These are phyloP conservation scores for Biscogniauxia marginata DNA, from an alignment of 2,329 filamentous ascomycete genomes.

Conservation along the genomic window DNA sequence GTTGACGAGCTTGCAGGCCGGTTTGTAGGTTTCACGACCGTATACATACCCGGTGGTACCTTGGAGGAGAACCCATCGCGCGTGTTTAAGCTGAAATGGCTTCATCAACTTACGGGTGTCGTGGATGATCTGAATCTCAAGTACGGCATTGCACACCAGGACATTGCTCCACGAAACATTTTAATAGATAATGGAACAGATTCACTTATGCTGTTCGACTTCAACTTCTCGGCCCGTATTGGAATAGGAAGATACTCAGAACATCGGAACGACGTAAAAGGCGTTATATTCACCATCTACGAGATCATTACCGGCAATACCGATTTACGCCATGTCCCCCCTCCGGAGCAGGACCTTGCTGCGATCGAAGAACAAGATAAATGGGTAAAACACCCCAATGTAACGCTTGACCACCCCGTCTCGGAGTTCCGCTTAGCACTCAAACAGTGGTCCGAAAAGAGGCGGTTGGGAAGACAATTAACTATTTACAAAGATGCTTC, in stretches of 20 bases:
- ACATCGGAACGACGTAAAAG: conserved; percentile 33
- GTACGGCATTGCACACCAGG: conserved; percentile 38
- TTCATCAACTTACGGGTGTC: conserved; percentile 36
- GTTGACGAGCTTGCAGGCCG: conserved; percentile 28
- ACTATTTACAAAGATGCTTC: conserved; percentile 1
- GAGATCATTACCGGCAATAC: conserved; percentile 36
- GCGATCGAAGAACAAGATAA: conserved; percentile 12
- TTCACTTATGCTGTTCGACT: conserved; percentile 37
- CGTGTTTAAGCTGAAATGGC: conserved; percentile 36
- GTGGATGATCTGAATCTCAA: conserved; percentile 39
- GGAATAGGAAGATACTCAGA: conserved; percentile 7
- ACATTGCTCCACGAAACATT: conserved; percentile 38
- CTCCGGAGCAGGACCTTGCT: conserved; percentile 26
- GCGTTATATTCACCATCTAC: conserved; percentile 36
- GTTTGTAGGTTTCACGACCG: conserved; percentile 38
- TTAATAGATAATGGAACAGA: conserved; percentile 35
- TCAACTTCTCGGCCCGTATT: conserved; percentile 30
- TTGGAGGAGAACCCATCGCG: conserved; percentile 29
- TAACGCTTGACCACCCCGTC: conserved; percentile 32
- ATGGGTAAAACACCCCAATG: conserved; percentile 35
- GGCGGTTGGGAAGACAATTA: conserved; percentile 12
- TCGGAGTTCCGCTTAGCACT: conserved; percentile 9
- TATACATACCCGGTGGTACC: conserved; percentile 36
- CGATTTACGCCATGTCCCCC: conserved; percentile 18
- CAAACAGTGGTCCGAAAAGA: conserved; percentile 4